Evolutionary conservation across 805 yeast genomes (phyloP).

Genomic region (Metschnikowia borealis): DNA sequence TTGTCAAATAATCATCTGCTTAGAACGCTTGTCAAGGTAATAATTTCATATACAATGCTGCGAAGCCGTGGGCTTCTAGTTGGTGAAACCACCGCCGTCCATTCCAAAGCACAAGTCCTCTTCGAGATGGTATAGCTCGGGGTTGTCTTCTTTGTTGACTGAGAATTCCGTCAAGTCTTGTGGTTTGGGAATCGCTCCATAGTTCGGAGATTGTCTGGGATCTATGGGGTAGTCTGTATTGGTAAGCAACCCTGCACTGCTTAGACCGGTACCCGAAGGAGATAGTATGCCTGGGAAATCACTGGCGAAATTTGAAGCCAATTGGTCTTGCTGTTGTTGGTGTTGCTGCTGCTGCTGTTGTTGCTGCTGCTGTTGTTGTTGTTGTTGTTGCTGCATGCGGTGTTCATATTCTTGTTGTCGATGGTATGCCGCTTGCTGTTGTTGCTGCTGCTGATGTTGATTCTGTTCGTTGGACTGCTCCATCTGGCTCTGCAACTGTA

Average conservation of each 20-base stretch:
- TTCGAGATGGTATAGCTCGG: conserved; percentile 36
- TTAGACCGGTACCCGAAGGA: conserved; percentile 12
- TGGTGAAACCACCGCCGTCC: conserved; percentile 27
- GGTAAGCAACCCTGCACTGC: conserved; percentile 19
- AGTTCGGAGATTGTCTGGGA: conserved; percentile 25
- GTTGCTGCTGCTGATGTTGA: conserved; percentile 17
- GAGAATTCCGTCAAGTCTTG: conserved; percentile 41
- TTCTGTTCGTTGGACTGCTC: conserved; percentile 22
- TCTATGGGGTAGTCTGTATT: conserved; percentile 15
- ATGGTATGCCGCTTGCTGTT: conserved; percentile 14
- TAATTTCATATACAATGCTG: not conserved
- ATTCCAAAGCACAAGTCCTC: conserved; percentile 45
- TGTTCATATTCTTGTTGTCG: conserved; percentile 9
- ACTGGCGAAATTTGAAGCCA: conserved; percentile 2
- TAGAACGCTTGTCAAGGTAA: too few species aligned
- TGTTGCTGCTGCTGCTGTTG: conserved; percentile 10
- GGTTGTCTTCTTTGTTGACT: conserved; percentile 16
- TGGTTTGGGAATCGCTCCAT: conserved; percentile 40
- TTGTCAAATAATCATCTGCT: too few species aligned
- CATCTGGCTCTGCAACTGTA: conserved; percentile 34
- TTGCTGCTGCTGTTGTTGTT: conserved; percentile 15
- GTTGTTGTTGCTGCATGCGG: conserved; percentile 11
- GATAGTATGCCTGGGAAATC: conserved; percentile 15
- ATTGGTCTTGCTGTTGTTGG: conserved; percentile 5
- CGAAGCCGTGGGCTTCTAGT: conserved; percentile 1